Evolutionary conservation across 2,329 filamentous ascomycete species (phyloP), one percentile per base, ranked within the genome.

Genomic region (Boeremia lycopersici): DNA sequence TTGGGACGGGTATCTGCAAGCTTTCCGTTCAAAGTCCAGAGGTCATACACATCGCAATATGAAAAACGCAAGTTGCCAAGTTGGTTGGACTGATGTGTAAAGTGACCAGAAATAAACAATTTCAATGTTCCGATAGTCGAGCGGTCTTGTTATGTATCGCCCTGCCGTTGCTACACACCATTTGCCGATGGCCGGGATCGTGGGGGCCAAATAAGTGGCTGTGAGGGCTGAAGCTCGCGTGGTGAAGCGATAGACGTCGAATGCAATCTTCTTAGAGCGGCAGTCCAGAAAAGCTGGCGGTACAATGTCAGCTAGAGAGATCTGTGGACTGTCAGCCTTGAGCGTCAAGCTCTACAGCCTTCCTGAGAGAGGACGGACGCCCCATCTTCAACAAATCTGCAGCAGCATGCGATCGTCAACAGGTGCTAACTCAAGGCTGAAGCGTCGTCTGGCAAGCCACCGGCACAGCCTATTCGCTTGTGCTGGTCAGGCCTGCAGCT

Each of bases 141-240:
- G 45, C 40, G 10, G 6, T 19, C 25, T 31, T 39, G 11, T 38
- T 46, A 49, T 50, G 38, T 44, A 42, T 28, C 4, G 17, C 19
- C 17, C 41, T 41, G 52, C 46, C 46, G 25, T 42, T 17, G 25
- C 36, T 41, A 30, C 19, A 40, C 47, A 55, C 36, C 28, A 47
- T 26, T 33, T 19, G 46, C 42, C 17, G 31, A 45, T 42, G 41
- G 44, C 26, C 23, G 39, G 46, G 50, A 28, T 42, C 25, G 30
- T 55, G 46, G 52, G 47, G 45, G 52, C 52, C 46, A 41, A 48
- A 36, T 6, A 30, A 41, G 29, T 38, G 52, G 40, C 40, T 35
- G 45, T 31, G 25, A 15, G 7, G 6, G 31, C n/a, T 30, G 30
- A 15, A 26, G 6, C 29, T 28, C 12, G n/a, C 41, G 25, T 7